A percentile compares a stretch with the other conserved stretches of the same genome.
phyloP scores from a whole-genome alignment of 768 basidiomycete genomes.

The Royoungia palumana region DNA sequence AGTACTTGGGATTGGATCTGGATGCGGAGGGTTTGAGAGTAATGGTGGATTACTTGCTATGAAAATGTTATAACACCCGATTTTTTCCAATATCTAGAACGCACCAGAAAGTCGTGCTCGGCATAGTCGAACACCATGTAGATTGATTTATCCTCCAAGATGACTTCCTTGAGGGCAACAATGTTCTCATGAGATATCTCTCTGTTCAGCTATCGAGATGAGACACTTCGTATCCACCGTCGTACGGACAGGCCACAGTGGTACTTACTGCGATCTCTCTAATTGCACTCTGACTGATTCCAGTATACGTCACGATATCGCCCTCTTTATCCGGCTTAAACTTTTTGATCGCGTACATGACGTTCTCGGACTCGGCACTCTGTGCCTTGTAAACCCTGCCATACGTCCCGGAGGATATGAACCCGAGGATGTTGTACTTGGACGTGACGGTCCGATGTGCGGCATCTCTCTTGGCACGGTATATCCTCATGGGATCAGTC shows the following conservation, averaged over 20 bases:
- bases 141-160: conserved; percentile 96
- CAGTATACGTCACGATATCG: conserved; percentile 92
- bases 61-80: neutral
- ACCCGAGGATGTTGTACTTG: conserved; percentile 91
- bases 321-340: conserved; percentile 99
- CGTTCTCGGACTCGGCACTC: conserved; percentile 64
- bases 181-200: conserved; percentile 91
- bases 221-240: conserved; percentile 2
- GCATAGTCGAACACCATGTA: conserved; percentile 99
- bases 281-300: conserved; percentile 96
- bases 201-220: conserved; percentile 72
- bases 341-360: conserved; percentile 95
- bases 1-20: conserved; percentile 75
- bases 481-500: conserved; percentile 80
- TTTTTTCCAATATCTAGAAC: conserved; percentile 26
- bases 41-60: conserved; percentile 98
- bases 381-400: conserved; percentile 98
- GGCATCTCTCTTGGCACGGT: conserved; percentile 75
- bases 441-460: conserved; percentile 64
- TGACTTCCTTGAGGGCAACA: conserved; percentile 88
- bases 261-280: conserved; percentile 86
- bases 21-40: conserved; percentile 83
- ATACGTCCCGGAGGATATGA: conserved; percentile 98
- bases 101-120: conserved; percentile 94
- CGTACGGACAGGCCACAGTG: conserved; percentile 10